A percentile compares a stretch with the other conserved stretches of the same genome.
Evolutionary conservation across 1,284 basidiomycete genomes (phyloP).

Genomic region (Moniliophthora roreri): DNA sequence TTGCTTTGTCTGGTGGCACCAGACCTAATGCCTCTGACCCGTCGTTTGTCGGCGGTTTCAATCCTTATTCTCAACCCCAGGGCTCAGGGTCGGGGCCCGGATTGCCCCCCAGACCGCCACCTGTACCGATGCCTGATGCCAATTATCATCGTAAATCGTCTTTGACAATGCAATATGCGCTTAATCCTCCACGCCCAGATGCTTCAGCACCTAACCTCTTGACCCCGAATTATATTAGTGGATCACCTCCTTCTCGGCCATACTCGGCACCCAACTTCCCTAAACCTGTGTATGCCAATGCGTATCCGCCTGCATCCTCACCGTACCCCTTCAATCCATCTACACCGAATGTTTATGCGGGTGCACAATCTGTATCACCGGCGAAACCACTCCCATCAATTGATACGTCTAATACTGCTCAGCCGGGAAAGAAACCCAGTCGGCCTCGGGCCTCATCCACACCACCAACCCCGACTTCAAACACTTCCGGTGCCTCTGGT

Average conservation of each 20-base stretch:
- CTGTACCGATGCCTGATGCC: constrained; percentile 37
- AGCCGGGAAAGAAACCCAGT: constrained; percentile 1
- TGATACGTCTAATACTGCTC: constrained; percentile 1
- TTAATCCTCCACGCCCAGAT: constrained; percentile 32
- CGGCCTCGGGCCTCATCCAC: constrained; percentile 20
- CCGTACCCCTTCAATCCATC: constrained; percentile 14
- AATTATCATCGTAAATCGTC: constrained; percentile 34
- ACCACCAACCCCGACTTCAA: constrained; percentile 19
- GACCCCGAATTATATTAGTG: constrained; percentile 16
- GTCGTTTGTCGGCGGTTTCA: constrained; percentile 42
- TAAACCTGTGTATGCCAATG: constrained; percentile 3
- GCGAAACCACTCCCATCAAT: constrained; percentile 6
- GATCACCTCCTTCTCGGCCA: constrained; percentile 23
- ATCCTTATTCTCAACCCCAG: constrained; percentile 23
- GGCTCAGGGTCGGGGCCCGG: no score
- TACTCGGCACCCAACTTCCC: constrained; percentile 19
- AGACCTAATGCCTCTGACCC: constrained; percentile 13
- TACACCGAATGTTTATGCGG: background rate
- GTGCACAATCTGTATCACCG: constrained; percentile 3
- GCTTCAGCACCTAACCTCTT: constrained; percentile 8
- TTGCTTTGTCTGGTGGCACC: constrained; percentile 1
- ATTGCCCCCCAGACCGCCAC: constrained; percentile 37
- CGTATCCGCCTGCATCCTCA: constrained; percentile 17
- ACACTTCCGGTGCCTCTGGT: constrained; percentile 23
- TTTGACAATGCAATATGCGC: constrained; percentile 63